Base-by-base conservation (phyloP, 164 flowering plant species). In the Houttuynia cordata region DNA sequence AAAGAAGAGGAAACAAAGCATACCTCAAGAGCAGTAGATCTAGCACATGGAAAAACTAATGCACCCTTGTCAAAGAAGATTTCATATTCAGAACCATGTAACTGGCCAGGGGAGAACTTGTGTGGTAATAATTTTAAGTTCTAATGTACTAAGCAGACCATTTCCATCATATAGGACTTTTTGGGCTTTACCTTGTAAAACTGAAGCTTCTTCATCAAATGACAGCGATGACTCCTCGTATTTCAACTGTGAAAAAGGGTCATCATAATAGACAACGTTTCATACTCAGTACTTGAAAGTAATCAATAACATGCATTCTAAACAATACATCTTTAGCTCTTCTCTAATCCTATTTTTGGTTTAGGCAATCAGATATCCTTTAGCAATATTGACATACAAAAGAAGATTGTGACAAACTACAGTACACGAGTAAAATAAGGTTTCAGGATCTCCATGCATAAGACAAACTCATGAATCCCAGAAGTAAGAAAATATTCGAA, bases 141-240 rank as follows among this genome's bases (percentile, higher is more conserved):
- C 95, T 66, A 86, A 25, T 37, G 70, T 65, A 60, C 62, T 76
- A 6, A 65, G 42, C 18, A 68, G 68, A 59, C 75, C 79, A 64
- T 60, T 77, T 53, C 59, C 49, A 40, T 85, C 79, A 37, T 10
- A 64, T 41, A 67, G 34, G 61, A 62, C 61, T 56, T 49, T 49
- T 47, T 8, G 62, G 41, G 58, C 12, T 8, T 59, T 77, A 87
- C 93, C 88, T 84, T 91, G 67, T 30, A 93, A 74, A 62, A 80
- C 77, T 25, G 19, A 4, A 57, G 99, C 99, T 57, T 86, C 88
- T 66, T 88, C 67, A 68, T 82, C 84, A 73, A 93, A 90, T 47
- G 78, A 77, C 50, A 93, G 73, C 96, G 96, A 93, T 59, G 97
- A 79, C 59, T 93, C 99, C 53, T 86, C 97, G 8, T 85, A 81